A percentile compares a stretch with the other conserved stretches of the same genome.
Evolutionary conservation across 2,329 filamentous ascomycete species (phyloP).

Genomic region (Paecilomyces formosus): DNA sequence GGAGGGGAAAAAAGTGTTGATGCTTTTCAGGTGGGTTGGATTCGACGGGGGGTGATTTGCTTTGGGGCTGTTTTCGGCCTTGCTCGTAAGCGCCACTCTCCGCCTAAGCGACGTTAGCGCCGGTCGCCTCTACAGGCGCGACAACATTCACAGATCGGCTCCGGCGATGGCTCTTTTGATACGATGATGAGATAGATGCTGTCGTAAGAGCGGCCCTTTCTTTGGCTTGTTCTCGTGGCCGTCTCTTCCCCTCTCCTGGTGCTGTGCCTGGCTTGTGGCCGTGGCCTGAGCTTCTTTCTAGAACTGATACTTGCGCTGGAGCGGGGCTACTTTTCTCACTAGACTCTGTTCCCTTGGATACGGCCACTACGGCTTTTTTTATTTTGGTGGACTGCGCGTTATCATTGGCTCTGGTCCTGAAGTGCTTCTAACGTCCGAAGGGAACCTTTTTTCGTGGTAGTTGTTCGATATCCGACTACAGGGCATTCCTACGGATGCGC

Average conservation of each 20-base stretch:
- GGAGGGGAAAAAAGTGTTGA: slow-evolving; percentile 6
- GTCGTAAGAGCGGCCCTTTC: not conserved
- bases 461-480: not conserved
- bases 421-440: not conserved
- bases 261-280: not conserved
- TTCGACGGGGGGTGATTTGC: slow-evolving; percentile 12
- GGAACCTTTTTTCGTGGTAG: not conserved
- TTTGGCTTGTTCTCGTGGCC: not conserved
- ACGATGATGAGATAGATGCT: not conserved
- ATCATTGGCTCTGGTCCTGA: not conserved
- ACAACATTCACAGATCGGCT: not conserved
- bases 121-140: not conserved
- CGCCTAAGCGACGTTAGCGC: slow-evolving; percentile 19
- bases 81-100: slow-evolving; percentile 13
- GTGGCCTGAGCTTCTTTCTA: not conserved
- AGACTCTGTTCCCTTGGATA: slow-evolving; percentile 1
- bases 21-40: slow-evolving; percentile 14
- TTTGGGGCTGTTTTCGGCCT: slow-evolving; percentile 12
- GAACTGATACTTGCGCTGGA: not conserved
- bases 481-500: not conserved
- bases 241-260: not conserved
- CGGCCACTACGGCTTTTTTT: not conserved
- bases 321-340: not conserved
- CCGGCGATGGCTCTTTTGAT: not conserved
- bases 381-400: not conserved